Evolutionary conservation across 2,329 filamentous ascomycete species (phyloP).

Genomic region (Claviceps sp.): DNA sequence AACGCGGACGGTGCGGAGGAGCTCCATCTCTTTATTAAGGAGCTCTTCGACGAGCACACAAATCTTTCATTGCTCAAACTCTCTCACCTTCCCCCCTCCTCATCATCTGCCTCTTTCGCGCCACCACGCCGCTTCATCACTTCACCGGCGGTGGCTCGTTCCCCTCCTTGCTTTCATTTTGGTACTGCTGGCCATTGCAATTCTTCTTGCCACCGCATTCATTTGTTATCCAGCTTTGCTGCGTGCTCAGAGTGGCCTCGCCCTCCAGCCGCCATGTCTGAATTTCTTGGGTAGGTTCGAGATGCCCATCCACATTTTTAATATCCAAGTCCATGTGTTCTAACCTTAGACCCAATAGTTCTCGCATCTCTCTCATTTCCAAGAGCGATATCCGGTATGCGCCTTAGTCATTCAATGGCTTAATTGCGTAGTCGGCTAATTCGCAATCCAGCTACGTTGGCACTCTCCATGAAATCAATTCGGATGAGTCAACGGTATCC

Average conservation of each 20-base stretch:
- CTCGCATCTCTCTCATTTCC: conserved; percentile 91
- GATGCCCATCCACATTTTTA: neutral
- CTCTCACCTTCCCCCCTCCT: neutral
- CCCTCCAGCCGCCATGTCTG: conserved; percentile 33
- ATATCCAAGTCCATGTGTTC: neutral
- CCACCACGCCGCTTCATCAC: conserved; percentile 1
- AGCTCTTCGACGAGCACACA: conserved; percentile 14
- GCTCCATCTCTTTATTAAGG: conserved; percentile 15
- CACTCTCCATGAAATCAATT: conserved; percentile 94
- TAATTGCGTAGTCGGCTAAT: conserved; percentile 18
- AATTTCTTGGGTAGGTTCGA: conserved; percentile 42
- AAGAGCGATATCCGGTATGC: conserved; percentile 92
- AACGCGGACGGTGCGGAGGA: conserved; percentile 8
- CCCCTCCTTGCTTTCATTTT: conserved; percentile 2
- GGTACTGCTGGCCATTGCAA: conserved; percentile 9
- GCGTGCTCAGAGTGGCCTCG: conserved; percentile 28
- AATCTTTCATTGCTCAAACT: conserved; percentile 20
- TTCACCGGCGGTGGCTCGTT: neutral
- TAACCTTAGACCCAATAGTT: conserved; percentile 36
- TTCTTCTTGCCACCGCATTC: conserved; percentile 9
- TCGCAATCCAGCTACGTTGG: conserved; percentile 65
- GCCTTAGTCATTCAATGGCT: conserved; percentile 6
- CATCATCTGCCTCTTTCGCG: conserved; percentile 5
- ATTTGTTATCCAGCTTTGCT: conserved; percentile 16
- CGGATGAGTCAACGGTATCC: conserved; percentile 89